A percentile compares a stretch with the other conserved stretches of the same genome.
phyloP scores from a whole-genome alignment of 2,329 filamentous ascomycete genomes.

The Xylariaceae sp. region DNA sequence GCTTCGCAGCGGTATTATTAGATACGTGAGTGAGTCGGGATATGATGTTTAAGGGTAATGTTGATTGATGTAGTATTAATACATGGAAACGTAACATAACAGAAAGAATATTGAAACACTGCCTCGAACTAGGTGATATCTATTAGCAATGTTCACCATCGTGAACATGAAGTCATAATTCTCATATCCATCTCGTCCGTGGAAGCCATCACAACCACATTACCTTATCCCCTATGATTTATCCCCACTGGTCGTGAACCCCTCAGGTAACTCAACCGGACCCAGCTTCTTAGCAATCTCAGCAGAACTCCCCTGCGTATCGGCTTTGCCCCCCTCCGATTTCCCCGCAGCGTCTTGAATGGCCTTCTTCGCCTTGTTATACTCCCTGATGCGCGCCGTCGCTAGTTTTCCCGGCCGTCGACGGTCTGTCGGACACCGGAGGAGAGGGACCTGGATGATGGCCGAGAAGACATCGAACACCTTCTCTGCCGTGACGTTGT shows the following conservation, averaged over 20 bases:
- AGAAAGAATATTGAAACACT: too few relatives aligned
- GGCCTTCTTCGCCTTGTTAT: constrained; percentile 39
- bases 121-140: too few relatives aligned
- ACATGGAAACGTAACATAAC: too few relatives aligned
- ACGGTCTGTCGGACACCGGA: constrained; percentile 42
- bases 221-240: background rate
- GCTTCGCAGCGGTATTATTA: background rate
- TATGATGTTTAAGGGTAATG: too few relatives aligned
- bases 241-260: constrained; percentile 15
- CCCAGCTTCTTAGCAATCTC: constrained; percentile 27
- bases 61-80: too few relatives aligned
- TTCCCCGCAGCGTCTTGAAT: constrained; percentile 20
- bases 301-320: constrained; percentile 11
- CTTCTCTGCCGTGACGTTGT: constrained; percentile 39
- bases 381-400: constrained; percentile 39
- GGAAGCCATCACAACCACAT: too few relatives aligned
- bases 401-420: constrained; percentile 39
- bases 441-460: constrained; percentile 44
- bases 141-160: background rate
- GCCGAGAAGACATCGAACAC: constrained; percentile 45
- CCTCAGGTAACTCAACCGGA: constrained; percentile 23
- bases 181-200: background rate
- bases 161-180: background rate
- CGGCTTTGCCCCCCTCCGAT: background rate
- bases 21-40: too few relatives aligned